Evolutionary conservation across 2,329 filamentous ascomycete species (phyloP).

Genomic region (Phymatotrichopsis omnivora): DNA sequence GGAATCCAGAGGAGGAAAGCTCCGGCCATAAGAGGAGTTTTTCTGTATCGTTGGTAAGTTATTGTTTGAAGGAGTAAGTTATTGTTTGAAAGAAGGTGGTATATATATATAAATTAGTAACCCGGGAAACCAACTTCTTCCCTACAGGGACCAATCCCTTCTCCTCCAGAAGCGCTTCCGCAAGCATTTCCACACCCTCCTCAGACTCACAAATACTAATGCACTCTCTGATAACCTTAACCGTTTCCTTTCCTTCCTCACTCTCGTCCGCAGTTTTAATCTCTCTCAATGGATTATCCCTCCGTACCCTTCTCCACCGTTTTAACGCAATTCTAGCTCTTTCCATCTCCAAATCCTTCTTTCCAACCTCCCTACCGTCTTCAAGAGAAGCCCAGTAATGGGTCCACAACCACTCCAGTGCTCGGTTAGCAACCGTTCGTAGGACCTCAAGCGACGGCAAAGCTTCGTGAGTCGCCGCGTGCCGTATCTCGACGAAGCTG

Average conservation of each 20-base stretch:
- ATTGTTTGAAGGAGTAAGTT: not conserved
- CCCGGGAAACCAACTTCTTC: conserved; percentile 25
- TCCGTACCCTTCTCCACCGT: conserved; percentile 24
- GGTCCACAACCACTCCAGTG: conserved; percentile 75
- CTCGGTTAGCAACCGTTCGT: conserved; percentile 56
- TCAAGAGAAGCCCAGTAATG: conserved; percentile 58
- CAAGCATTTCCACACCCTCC: conserved; percentile 18
- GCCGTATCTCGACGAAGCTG: conserved; percentile 77
- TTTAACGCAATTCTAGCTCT: conserved; percentile 18
- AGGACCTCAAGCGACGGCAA: conserved; percentile 66
- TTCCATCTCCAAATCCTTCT: conserved; percentile 6
- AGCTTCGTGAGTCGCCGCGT: conserved; percentile 84
- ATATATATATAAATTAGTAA: not conserved
- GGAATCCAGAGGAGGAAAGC: conserved; percentile 26
- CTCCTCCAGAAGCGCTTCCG: conserved; percentile 26
- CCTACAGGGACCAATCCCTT: conserved; percentile 27
- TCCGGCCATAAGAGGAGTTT: conserved; percentile 22
- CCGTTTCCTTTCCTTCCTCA: conserved; percentile 13
- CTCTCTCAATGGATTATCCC: conserved; percentile 16
- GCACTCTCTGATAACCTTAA: conserved; percentile 25
- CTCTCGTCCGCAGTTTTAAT: conserved; percentile 17
- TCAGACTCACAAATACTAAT: conserved; percentile 18
- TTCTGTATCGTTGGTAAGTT: conserved; percentile 9
- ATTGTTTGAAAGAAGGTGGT: not conserved
- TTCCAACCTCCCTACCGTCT: not conserved